These are phyloP conservation scores for Leishmania guyanensis DNA, from an alignment of 208 protist genomes.

Conservation along the genomic window DNA sequence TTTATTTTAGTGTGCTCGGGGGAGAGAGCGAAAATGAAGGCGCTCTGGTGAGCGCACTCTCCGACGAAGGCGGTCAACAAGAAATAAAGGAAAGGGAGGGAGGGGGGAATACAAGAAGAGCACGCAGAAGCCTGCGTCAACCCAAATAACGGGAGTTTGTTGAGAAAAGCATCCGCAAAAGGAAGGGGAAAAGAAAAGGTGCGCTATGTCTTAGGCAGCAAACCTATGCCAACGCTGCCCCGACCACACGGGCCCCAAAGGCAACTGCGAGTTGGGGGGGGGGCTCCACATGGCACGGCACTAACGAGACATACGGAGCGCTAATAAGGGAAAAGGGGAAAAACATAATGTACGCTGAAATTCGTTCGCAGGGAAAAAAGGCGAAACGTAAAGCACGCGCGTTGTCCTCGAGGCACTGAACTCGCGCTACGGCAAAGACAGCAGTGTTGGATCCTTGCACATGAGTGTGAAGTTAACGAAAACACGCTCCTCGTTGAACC, in stretches of 20 bases:
- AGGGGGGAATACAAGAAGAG: neutral
- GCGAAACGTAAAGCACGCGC: neutral
- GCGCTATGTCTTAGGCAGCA: neutral
- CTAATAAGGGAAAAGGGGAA: neutral
- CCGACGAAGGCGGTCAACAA: neutral
- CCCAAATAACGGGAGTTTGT: neutral
- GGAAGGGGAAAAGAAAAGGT: neutral
- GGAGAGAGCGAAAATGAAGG: neutral
- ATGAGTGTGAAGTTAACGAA: slow-evolving; percentile 24
- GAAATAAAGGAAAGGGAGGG: neutral
- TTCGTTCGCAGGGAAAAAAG: too few relatives aligned
- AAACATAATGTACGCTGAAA: neutral
- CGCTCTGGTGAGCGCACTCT: neutral
- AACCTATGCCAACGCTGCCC: neutral
- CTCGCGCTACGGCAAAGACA: neutral
- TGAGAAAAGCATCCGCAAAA: neutral
- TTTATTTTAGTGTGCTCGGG: neutral
- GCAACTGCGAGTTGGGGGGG: neutral
- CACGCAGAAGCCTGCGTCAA: neutral
- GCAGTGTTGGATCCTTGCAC: slow-evolving; percentile 26
- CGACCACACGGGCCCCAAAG: neutral
- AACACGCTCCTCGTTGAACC: slow-evolving; percentile 22
- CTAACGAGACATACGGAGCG: neutral
- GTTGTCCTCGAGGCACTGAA: neutral
- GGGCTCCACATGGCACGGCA: neutral